Percentiles rank a stretch among this genome's conserved stretches.
Evolutionary conservation across 2,329 filamentous ascomycete species (phyloP).

Genomic region (Sarocladiaceae sp.): DNA sequence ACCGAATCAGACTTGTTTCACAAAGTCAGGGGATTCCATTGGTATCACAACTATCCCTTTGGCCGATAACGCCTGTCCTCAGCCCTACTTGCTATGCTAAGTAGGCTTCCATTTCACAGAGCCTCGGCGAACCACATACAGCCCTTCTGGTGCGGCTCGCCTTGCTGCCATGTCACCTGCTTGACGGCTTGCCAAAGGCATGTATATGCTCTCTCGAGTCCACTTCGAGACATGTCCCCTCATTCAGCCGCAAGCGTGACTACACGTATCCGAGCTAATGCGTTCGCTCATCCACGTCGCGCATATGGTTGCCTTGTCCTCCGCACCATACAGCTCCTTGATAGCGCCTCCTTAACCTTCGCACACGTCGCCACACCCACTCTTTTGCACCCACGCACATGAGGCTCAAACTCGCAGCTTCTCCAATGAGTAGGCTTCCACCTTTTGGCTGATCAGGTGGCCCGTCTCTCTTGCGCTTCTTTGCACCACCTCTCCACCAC

Average conservation of each 20-base stretch:
- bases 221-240: neutral
- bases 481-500: conserved; percentile 65
- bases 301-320: conserved; percentile 4
- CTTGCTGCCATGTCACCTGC: neutral
- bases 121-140: neutral
- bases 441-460: conserved; percentile 71
- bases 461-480: conserved; percentile 71
- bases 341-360: neutral
- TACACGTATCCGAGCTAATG: conserved; percentile 6
- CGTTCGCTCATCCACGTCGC: neutral
- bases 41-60: neutral
- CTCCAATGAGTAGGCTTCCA: conserved; percentile 80
- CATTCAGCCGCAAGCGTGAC: conserved; percentile 9
- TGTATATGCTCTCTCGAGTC: neutral
- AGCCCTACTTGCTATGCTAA: too few relatives aligned
- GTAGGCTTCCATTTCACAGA: neutral
- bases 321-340: neutral
- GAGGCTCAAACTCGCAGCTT: conserved; percentile 59
- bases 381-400: neutral
- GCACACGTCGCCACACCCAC: neutral
- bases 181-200: neutral
- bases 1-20: too few relatives aligned
- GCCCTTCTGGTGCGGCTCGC: neutral
- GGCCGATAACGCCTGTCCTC: neutral
- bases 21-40: neutral